Conservation (phyloP, 345 rosid species). For the Psidium guajava region DNA sequence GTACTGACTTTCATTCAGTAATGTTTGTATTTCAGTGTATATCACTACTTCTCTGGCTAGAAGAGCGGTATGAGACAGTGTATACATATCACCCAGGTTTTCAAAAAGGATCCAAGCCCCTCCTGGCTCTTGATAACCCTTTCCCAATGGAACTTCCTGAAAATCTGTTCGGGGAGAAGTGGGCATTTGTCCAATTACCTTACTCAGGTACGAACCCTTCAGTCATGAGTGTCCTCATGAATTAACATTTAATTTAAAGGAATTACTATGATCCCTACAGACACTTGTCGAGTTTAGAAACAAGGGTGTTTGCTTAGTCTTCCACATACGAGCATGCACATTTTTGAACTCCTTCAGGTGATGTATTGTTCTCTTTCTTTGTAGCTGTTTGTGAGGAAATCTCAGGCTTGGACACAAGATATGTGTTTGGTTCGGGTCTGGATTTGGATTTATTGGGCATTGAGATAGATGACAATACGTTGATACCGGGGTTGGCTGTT, state of each 20-base stretch:
- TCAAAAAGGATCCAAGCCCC: slow-evolving; percentile 81
- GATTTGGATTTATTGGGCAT: slow-evolving; percentile 93
- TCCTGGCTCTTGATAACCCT: slow-evolving; percentile 74
- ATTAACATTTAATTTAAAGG: neutral
- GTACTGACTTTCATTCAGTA: neutral
- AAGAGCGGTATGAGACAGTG: slow-evolving; percentile 80
- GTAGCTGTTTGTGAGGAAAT: slow-evolving; percentile 70
- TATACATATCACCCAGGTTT: slow-evolving; percentile 86
- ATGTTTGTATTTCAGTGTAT: slow-evolving; percentile 43
- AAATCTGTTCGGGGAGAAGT: slow-evolving; percentile 75
- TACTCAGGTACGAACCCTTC: slow-evolving; percentile 39
- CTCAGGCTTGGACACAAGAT: slow-evolving; percentile 39
- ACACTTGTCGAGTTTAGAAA: neutral
- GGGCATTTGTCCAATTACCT: slow-evolving; percentile 96
- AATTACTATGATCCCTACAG: neutral
- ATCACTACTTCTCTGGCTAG: slow-evolving; percentile 79
- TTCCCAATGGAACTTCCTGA: slow-evolving; percentile 94
- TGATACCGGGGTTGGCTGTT: slow-evolving; percentile 91
- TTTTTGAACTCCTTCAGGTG: neutral
- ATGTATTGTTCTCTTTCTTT: neutral
- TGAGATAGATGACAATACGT: slow-evolving; percentile 56
- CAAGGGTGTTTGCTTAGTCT: neutral
- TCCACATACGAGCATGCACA: neutral
- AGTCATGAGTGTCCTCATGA: neutral
- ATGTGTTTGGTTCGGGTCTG: slow-evolving; percentile 64